Conservation (phyloP, 768 basidiomycete species). For the Pholiota conissans region DNA sequence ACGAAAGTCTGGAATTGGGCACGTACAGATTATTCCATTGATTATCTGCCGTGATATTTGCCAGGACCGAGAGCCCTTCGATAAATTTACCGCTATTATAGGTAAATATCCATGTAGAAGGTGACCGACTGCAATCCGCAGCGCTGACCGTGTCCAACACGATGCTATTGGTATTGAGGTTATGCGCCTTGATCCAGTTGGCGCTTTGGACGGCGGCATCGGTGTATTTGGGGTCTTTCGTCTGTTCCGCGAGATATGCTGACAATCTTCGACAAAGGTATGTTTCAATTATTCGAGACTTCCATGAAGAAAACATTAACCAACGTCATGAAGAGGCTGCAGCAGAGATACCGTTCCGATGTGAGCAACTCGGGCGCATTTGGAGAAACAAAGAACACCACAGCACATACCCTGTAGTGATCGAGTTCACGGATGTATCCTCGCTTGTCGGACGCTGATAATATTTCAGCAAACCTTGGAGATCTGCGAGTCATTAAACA, state of each 20-base stretch:
- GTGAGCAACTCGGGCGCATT: background rate
- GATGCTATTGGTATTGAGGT: constrained; percentile 40
- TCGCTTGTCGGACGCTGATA: constrained; percentile 42
- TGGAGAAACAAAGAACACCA: background rate
- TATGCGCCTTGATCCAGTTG: constrained; percentile 47
- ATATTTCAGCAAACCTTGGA: background rate
- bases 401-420: constrained; percentile 46
- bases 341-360: background rate
- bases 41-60: constrained; percentile 38
- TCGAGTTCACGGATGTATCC: constrained; percentile 46
- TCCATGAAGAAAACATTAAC: constrained; percentile 7
- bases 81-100: constrained; percentile 57
- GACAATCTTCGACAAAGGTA: constrained; percentile 37
- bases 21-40: constrained; percentile 43
- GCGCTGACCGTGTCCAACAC: constrained; percentile 49
- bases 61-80: constrained; percentile 49
- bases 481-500: background rate
- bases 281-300: background rate
- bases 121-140: constrained; percentile 45
- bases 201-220: constrained; percentile 46
- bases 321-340: constrained; percentile 41
- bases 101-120: constrained; percentile 48
- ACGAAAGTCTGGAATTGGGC: background rate
- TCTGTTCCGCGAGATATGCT: constrained; percentile 47
- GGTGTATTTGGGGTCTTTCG: constrained; percentile 42